Percentiles rank a stretch among this genome's conserved stretches.
Conservation (phyloP, 148 eudicot genomes). For the Nepenthes gracilis region DNA sequence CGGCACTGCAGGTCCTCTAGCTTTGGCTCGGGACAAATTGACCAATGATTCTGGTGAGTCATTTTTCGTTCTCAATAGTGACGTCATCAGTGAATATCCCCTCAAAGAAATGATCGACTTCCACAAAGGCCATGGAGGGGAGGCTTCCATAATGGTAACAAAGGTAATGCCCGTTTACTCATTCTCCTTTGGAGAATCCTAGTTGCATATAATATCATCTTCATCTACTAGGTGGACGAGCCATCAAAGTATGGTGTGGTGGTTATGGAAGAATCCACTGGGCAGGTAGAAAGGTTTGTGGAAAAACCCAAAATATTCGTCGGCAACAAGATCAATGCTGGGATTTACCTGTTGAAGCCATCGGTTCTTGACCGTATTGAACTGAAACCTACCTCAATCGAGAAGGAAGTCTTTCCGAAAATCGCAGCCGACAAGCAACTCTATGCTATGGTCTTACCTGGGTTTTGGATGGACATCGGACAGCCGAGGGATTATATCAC, state of each 20-base stretch:
- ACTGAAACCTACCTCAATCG: constrained; percentile 46
- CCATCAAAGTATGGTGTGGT: constrained; percentile 97
- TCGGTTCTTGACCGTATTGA: constrained; percentile 44
- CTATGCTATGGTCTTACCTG: constrained; percentile 45
- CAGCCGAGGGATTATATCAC: constrained; percentile 91
- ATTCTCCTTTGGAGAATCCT: not conserved
- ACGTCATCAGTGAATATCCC: constrained; percentile 91
- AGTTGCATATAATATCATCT: not conserved
- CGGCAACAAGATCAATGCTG: constrained; percentile 98
- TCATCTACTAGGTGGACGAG: constrained; percentile 65
- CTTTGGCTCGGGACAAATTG: constrained; percentile 83
- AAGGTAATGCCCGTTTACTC: constrained; percentile 29
- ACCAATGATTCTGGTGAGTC: constrained; percentile 73
- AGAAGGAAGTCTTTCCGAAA: constrained; percentile 41
- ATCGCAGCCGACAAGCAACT: constrained; percentile 35
- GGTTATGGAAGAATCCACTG: constrained; percentile 87
- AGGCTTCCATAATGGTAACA: constrained; percentile 96
- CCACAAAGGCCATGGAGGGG: constrained; percentile 90
- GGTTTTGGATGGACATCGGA: constrained; percentile 99
- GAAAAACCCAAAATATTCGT: constrained; percentile 90
- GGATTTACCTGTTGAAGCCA: constrained; percentile 82
- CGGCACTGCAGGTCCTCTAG: constrained; percentile 95
- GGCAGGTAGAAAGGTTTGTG: constrained; percentile 74
- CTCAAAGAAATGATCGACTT: constrained; percentile 72
- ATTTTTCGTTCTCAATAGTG: constrained; percentile 92